phyloP scores from a whole-genome alignment of 2,329 filamentous ascomycete species.

The Aspergillus sp. region DNA sequence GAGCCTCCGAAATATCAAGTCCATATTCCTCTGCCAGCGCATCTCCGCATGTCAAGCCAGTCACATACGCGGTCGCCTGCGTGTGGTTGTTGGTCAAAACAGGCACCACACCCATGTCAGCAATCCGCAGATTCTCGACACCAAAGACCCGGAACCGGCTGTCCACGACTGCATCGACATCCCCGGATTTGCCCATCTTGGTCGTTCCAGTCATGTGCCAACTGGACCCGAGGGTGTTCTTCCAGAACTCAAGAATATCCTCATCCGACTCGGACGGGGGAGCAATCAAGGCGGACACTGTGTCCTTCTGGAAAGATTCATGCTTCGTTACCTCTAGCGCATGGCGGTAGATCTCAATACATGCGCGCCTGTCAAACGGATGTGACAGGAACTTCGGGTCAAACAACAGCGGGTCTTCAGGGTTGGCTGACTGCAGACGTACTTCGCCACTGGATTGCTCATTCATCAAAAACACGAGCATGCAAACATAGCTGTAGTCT shows the following conservation, averaged over 20 bases:
- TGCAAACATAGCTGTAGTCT: slow-evolving; percentile 47
- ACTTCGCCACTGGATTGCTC: slow-evolving; percentile 56
- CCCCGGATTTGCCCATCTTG: slow-evolving; percentile 56
- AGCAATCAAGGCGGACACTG: slow-evolving; percentile 43
- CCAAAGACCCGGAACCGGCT: slow-evolving; percentile 42
- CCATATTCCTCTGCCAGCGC: slow-evolving; percentile 51
- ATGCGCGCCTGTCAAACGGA: slow-evolving; percentile 56
- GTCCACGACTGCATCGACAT: slow-evolving; percentile 53
- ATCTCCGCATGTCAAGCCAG: slow-evolving; percentile 56
- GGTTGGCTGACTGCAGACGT: slow-evolving; percentile 56
- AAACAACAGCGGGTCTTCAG: slow-evolving; percentile 53
- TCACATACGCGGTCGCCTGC: slow-evolving; percentile 57
- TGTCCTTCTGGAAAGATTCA: slow-evolving; percentile 50
- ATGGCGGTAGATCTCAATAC: slow-evolving; percentile 54
- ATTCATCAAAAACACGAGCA: slow-evolving; percentile 56
- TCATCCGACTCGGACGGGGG: slow-evolving; percentile 56
- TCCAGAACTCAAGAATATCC: slow-evolving; percentile 55
- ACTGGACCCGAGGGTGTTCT: slow-evolving; percentile 47
- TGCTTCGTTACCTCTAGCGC: slow-evolving; percentile 45
- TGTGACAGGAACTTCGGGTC: slow-evolving; percentile 57
- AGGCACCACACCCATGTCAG: slow-evolving; percentile 48
- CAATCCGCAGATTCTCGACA: slow-evolving; percentile 43
- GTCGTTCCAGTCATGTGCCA: slow-evolving; percentile 62
- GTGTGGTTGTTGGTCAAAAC: slow-evolving; percentile 52
- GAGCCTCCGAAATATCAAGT: slow-evolving; percentile 23